Conservation (phyloP, 2,329 filamentous ascomycete genomes). For the Mycosphaerella arachidis region DNA sequence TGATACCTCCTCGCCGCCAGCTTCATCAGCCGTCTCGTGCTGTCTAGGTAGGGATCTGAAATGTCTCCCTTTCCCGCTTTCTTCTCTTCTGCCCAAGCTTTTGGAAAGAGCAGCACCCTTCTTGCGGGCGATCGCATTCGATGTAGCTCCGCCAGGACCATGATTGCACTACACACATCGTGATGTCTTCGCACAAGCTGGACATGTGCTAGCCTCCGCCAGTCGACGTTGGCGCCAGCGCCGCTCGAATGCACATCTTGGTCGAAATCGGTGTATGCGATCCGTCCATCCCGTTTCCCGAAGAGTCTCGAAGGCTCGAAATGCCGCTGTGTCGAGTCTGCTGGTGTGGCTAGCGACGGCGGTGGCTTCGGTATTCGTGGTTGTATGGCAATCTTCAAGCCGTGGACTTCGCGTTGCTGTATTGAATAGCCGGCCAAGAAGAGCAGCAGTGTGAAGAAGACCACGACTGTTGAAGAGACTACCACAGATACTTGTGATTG, state of each 20-base stretch:
- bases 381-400: conserved; percentile 69
- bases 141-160: conserved; percentile 46
- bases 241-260: conserved; percentile 19
- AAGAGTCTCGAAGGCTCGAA: conserved; percentile 29
- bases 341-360: conserved; percentile 13
- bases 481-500: conserved; percentile 67
- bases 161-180: conserved; percentile 48
- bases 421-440: conserved; percentile 85
- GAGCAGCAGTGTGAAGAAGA: conserved; percentile 72
- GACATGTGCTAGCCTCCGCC: conserved; percentile 45
- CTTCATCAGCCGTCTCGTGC: conserved; percentile 41
- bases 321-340: conserved; percentile 12
- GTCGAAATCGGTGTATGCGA: conserved; percentile 28
- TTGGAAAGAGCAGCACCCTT: conserved; percentile 44
- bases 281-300: conserved; percentile 18
- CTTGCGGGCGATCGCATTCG: conserved; percentile 43
- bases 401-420: conserved; percentile 78
- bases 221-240: conserved; percentile 34
- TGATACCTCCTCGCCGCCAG: conserved; percentile 44
- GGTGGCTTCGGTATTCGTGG: conserved; percentile 45
- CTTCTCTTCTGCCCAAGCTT: conserved; percentile 33
- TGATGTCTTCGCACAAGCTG: conserved; percentile 43
- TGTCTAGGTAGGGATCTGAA: conserved; percentile 41
- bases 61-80: conserved; percentile 33
- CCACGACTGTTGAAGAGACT: conserved; percentile 60